A percentile compares a stretch with the other conserved stretches of the same genome.
phyloP scores from a whole-genome alignment of 371 early-diverging fungal genomes.

The Paraphysoderma sedebokerense region DNA sequence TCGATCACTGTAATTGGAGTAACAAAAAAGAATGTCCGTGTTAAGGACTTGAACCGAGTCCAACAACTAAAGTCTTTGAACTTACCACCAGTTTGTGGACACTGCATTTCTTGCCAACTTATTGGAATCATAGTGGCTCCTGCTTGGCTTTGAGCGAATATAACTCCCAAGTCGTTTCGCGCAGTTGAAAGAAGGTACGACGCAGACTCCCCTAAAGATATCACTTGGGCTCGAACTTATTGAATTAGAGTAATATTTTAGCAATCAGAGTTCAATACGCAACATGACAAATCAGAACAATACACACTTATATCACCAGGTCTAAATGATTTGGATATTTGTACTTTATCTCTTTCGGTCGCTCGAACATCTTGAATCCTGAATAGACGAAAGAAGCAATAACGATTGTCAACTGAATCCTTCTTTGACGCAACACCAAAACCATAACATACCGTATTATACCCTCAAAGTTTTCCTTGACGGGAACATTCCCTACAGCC shows the following conservation, averaged over 20 bases:
- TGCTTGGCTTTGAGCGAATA: conserved; percentile 75
- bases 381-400: neutral
- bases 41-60: neutral
- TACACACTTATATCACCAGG: conserved; percentile 78
- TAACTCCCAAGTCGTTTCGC: conserved; percentile 82
- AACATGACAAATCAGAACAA: neutral
- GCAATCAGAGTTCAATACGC: neutral
- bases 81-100: conserved; percentile 50
- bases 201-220: conserved; percentile 82
- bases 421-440: neutral
- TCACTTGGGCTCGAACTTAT: conserved; percentile 56
- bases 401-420: neutral
- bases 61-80: neutral
- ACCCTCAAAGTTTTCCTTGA: conserved; percentile 83
- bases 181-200: conserved; percentile 84
- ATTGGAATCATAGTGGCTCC: conserved; percentile 87
- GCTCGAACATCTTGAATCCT: conserved; percentile 81
- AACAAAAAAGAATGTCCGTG: neutral
- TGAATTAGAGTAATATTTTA: neutral
- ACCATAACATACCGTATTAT: conserved; percentile 40
- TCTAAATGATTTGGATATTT: conserved; percentile 72
- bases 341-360: conserved; percentile 83
- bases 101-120: conserved; percentile 95
- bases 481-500: conserved; percentile 68
- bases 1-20: neutral